Conservation (phyloP, 2,329 filamentous ascomycete genomes). For the Cytospora mali region DNA sequence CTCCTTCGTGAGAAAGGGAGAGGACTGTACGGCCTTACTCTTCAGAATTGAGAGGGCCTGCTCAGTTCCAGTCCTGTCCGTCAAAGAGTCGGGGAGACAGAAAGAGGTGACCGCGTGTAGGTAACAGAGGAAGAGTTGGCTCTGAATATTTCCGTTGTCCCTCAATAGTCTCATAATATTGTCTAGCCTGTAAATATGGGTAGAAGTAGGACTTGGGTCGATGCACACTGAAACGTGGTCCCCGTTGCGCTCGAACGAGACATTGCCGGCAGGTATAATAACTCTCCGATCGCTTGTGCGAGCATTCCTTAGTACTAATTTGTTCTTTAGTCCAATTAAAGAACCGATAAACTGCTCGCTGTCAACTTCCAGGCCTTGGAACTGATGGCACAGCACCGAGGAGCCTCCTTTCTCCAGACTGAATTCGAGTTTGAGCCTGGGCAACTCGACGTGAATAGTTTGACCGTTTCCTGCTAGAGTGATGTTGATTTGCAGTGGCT, state of each 20-base stretch:
- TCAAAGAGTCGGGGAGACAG: slow-evolving; percentile 53
- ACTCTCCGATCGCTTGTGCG: slow-evolving; percentile 36
- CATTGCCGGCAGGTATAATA: slow-evolving; percentile 43
- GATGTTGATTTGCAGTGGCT: slow-evolving; percentile 39
- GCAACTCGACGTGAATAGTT: slow-evolving; percentile 46
- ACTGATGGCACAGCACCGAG: slow-evolving; percentile 49
- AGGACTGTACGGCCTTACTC: slow-evolving; percentile 53
- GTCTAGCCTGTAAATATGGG: slow-evolving; percentile 54
- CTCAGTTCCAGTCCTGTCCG: slow-evolving; percentile 55
- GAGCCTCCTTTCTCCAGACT: slow-evolving; percentile 34
- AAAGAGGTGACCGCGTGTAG: slow-evolving; percentile 59
- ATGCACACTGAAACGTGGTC: slow-evolving; percentile 44
- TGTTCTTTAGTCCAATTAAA: slow-evolving; percentile 51
- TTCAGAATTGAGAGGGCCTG: slow-evolving; percentile 51
- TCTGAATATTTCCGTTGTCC: slow-evolving; percentile 53
- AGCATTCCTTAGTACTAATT: slow-evolving; percentile 47
- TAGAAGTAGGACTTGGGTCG: slow-evolving; percentile 21
- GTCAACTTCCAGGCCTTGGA: slow-evolving; percentile 53
- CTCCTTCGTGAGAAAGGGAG: slow-evolving; percentile 41
- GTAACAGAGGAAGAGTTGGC: slow-evolving; percentile 53
- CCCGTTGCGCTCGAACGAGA: slow-evolving; percentile 23
- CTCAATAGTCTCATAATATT: slow-evolving; percentile 50
- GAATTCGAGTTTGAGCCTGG: slow-evolving; percentile 53
- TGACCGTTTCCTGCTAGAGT: slow-evolving; percentile 29
- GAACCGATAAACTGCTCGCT: slow-evolving; percentile 48